Base-by-base conservation (phyloP, 2,329 filamentous ascomycete genomes). In the Eurotiales sp. region DNA sequence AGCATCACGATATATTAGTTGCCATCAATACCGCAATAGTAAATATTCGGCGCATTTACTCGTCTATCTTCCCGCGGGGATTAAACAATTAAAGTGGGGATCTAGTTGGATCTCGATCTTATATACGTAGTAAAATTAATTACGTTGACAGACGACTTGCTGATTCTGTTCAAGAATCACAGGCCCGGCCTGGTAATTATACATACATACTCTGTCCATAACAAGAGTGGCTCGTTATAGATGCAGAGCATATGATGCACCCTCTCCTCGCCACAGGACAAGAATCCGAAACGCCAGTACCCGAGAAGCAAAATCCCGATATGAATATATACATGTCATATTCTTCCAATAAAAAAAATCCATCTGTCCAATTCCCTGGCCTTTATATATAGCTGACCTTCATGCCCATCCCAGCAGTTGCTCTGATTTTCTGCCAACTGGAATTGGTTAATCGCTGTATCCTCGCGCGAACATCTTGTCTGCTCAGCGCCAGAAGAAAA, bases 341-440 rank as follows among this genome's bases (percentile, higher is more conserved):
- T 36, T 36, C 4, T n/a, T n/a, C n/a, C n/a, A n/a, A n/a, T n/a
- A 37, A 21, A 37, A 17, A 8, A 37, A 37, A 37, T 11, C 17
- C 34, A n/a, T n/a, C 19, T 27, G 21, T 36, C 15, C 25, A 41
- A 8, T 4, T n/a, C 12, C 22, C n/a, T 15, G 6, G 6, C 14
- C 19, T 23, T 55, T 57, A 97, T 54, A 99, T 95, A 73, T 97
- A 97, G 67, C 88, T 95, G 63, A 97, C 91, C 75, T 96, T 97
- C 57, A 95, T 88, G 2, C 92, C 93, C 92, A 97, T 97, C 1
- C 91, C 91, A 4, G 92, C 85, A 0, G 93, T 97, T 41, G 84
- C 80, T 66, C 82, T 84, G 36, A 96, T 74, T 73, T 95, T 96
- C 50, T 82, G 80, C 90, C 90, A 95, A 8, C 83, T 84, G 23